These are phyloP conservation scores for Austroboletus niveus DNA, from an alignment of 1,284 basidiomycete species.

Conservation along the genomic window DNA sequence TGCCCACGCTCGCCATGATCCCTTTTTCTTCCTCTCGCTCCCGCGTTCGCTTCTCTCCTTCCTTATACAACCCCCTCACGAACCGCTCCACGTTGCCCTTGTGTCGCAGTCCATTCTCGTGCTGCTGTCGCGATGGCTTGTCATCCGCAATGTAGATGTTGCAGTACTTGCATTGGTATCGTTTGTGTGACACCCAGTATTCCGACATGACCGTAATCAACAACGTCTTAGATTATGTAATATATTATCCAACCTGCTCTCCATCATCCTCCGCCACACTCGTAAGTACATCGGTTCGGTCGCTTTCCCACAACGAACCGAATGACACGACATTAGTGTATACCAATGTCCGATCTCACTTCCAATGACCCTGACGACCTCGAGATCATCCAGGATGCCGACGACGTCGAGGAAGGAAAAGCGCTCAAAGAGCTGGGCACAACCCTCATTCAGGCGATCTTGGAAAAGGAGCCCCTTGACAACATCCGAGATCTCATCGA, in stretches of 20 bases:
- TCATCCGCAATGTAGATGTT: slow-evolving; percentile 92
- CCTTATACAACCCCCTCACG: slow-evolving; percentile 90
- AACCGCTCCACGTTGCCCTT: slow-evolving; percentile 93
- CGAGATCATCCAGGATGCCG: slow-evolving; percentile 19
- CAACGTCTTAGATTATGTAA: slow-evolving; percentile 23
- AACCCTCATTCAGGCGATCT: slow-evolving; percentile 56
- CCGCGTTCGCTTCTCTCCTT: slow-evolving; percentile 84
- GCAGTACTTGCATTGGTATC: slow-evolving; percentile 86
- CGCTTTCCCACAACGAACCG: neutral
- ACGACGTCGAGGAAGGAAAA: slow-evolving; percentile 41
- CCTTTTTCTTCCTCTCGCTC: slow-evolving; percentile 84
- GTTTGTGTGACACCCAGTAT: slow-evolving; percentile 85
- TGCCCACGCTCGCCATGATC: slow-evolving; percentile 85
- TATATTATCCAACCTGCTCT: neutral
- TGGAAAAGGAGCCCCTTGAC: slow-evolving; percentile 48
- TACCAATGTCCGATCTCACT: neutral
- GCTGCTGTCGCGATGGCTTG: slow-evolving; percentile 87
- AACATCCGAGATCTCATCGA: slow-evolving; percentile 58
- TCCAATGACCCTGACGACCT: slow-evolving; percentile 8
- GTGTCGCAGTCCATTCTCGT: slow-evolving; percentile 93
- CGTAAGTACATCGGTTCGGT: neutral
- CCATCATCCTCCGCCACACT: neutral
- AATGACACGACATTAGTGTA: neutral
- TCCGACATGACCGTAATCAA: slow-evolving; percentile 59
- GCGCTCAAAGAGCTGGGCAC: slow-evolving; percentile 52